Percentiles rank a stretch among this genome's conserved stretches.
Evolutionary conservation across 352 stramenopile genomes (phyloP).

Genomic region (Globisporangium parvum): DNA sequence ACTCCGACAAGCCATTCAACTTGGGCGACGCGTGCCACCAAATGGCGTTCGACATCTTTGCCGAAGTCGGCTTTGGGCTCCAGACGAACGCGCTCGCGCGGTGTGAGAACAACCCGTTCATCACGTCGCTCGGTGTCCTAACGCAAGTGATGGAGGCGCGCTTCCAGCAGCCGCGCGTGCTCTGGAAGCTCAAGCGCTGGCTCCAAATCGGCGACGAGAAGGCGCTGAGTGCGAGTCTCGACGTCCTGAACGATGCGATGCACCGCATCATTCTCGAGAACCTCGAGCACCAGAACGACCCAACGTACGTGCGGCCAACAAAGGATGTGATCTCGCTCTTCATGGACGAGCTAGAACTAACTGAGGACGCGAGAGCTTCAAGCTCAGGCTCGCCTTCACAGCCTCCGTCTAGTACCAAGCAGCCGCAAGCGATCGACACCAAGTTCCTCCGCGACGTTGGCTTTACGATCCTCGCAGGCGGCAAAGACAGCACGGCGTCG

Average conservation of each 20-base stretch:
- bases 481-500: constrained; percentile 68
- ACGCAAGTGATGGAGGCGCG: constrained; percentile 28
- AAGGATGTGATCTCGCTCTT: constrained; percentile 48
- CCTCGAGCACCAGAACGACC: constrained; percentile 24
- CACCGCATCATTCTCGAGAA: constrained; percentile 40
- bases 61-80: constrained; percentile 46
- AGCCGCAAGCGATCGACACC: constrained; percentile 14
- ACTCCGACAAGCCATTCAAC: neutral
- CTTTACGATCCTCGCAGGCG: constrained; percentile 62
- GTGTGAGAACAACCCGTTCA: constrained; percentile 39
- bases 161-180: constrained; percentile 38
- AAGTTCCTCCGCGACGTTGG: constrained; percentile 66
- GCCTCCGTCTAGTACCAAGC: too few relatives aligned
- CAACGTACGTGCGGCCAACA: constrained; percentile 10
- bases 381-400: too few relatives aligned
- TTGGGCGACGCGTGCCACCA: constrained; percentile 30
- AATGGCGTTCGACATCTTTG: constrained; percentile 54
- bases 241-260: constrained; percentile 32
- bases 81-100: constrained; percentile 34
- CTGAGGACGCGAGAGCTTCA: neutral
- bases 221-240: constrained; percentile 21
- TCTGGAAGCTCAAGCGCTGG: constrained; percentile 54
- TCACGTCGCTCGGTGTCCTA: constrained; percentile 31
- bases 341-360: constrained; percentile 22
- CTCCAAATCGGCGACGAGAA: constrained; percentile 38